phyloP scores from a whole-genome alignment of 345 rosid genomes.

The Anastatica hierochuntica region DNA sequence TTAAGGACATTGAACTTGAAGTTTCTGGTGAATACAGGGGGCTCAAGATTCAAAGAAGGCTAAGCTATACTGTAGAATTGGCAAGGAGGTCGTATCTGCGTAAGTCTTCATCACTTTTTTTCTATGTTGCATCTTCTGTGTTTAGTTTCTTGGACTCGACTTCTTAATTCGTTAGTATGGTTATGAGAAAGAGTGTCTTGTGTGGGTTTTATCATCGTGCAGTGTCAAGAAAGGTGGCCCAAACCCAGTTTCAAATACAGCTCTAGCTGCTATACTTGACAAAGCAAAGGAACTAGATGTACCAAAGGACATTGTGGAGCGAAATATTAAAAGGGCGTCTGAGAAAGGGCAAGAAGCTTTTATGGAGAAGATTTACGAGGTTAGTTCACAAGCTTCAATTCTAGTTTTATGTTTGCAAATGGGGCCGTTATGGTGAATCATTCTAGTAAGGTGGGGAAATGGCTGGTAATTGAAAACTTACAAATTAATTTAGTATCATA shows the following conservation, averaged over 20 bases:
- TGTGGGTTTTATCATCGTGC: conserved; percentile 14
- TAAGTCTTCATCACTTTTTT: conserved; percentile 35
- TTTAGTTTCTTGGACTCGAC: background rate
- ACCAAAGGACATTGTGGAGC: conserved; percentile 90
- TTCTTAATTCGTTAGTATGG: background rate
- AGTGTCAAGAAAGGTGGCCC: conserved; percentile 90
- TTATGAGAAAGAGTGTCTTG: background rate
- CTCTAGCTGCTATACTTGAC: conserved; percentile 69
- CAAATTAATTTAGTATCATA: background rate
- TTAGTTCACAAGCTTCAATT: conserved; percentile 13
- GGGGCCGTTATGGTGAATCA: no score
- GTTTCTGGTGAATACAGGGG: conserved; percentile 39
- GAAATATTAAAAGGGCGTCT: conserved; percentile 79
- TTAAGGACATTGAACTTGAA: conserved; percentile 7
- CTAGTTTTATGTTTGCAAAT: conserved; percentile 6
- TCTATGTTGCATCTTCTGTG: background rate
- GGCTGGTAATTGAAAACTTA: background rate
- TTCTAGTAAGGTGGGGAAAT: no score
- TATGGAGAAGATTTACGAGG: conserved; percentile 86
- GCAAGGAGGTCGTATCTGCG: conserved; percentile 92
- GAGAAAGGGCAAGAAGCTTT: conserved; percentile 89
- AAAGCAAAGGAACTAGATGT: conserved; percentile 85
- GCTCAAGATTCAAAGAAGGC: conserved; percentile 88
- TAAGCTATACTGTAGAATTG: conserved; percentile 61
- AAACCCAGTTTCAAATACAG: conserved; percentile 61